These are phyloP conservation scores for Yarrowia sp. DNA, from an alignment of 805 yeast genomes.

Conservation along the genomic window DNA sequence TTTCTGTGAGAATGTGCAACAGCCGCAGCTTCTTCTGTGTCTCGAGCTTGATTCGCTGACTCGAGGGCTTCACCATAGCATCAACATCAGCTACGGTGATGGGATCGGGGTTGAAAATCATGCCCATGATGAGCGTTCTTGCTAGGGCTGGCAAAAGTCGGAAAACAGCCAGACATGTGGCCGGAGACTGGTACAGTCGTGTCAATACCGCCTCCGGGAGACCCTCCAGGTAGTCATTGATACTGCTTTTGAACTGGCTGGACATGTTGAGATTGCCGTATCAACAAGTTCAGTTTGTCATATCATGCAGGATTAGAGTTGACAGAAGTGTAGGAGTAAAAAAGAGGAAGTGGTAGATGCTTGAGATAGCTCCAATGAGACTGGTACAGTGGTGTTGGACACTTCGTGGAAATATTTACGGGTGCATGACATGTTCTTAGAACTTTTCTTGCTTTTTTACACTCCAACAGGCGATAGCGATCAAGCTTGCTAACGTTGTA, in stretches of 20 bases:
- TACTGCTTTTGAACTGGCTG: conserved; percentile 64
- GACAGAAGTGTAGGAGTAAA: too few species aligned
- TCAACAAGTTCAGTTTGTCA: conserved; percentile 12
- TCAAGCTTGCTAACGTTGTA: too few species aligned
- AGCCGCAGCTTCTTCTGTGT: conserved; percentile 78
- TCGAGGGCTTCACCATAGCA: conserved; percentile 69
- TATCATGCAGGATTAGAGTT: conserved; percentile 27
- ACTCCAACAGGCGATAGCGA: too few species aligned
- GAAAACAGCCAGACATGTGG: conserved; percentile 93
- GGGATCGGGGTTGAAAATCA: conserved; percentile 82
- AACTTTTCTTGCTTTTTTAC: too few species aligned
- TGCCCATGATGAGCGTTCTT: conserved; percentile 83
- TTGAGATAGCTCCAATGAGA: too few species aligned
- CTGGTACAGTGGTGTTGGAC: too few species aligned
- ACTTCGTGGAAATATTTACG: too few species aligned
- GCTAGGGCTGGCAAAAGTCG: conserved; percentile 88
- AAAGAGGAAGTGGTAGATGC: too few species aligned
- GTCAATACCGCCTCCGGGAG: conserved; percentile 87
- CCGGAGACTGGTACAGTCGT: conserved; percentile 79
- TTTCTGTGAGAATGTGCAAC: conserved; percentile 74
- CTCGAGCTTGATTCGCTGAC: conserved; percentile 65
- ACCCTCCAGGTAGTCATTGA: conserved; percentile 87
- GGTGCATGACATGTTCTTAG: too few species aligned
- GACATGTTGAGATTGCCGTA: conserved; percentile 14
- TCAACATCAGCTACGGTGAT: conserved; percentile 57